Evolutionary conservation across 179 eudicot genomes (phyloP).

Genomic region (Drosera spatulata): DNA sequence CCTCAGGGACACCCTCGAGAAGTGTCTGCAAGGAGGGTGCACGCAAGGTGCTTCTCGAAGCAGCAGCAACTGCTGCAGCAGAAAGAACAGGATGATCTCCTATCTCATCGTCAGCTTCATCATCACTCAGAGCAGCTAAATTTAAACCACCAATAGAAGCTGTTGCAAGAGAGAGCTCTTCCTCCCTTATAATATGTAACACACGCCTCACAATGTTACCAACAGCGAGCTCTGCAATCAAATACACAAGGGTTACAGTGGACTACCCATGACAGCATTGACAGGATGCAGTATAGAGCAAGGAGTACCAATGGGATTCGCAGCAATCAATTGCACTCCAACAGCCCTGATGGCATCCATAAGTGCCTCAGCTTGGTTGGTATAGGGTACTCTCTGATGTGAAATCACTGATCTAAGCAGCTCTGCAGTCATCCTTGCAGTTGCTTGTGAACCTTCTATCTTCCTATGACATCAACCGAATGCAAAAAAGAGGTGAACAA

Average conservation of each 20-base stretch:
- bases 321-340: slow-evolving; percentile 77
- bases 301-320: slow-evolving; percentile 74
- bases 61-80: slow-evolving; percentile 85
- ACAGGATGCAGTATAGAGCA: not conserved
- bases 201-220: slow-evolving; percentile 94
- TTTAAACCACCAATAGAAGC: slow-evolving; percentile 75
- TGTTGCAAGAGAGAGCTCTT: slow-evolving; percentile 76
- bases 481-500: not conserved
- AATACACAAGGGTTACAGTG: not conserved
- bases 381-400: slow-evolving; percentile 64
- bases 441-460: slow-evolving; percentile 87
- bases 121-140: slow-evolving; percentile 70
- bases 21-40: slow-evolving; percentile 97
- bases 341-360: slow-evolving; percentile 64
- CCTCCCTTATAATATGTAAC: slow-evolving; percentile 88
- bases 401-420: slow-evolving; percentile 81
- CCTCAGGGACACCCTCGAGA: slow-evolving; percentile 81
- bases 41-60: slow-evolving; percentile 79
- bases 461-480: slow-evolving; percentile 30
- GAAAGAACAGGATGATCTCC: slow-evolving; percentile 59
- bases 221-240: slow-evolving; percentile 87
- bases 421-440: slow-evolving; percentile 80
- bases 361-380: slow-evolving; percentile 73
- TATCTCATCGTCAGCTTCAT: slow-evolving; percentile 35
- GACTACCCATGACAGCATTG: too few relatives aligned